These are phyloP conservation scores for Phaffia tasmanica DNA, from an alignment of 768 basidiomycete genomes.

Conservation along the genomic window DNA sequence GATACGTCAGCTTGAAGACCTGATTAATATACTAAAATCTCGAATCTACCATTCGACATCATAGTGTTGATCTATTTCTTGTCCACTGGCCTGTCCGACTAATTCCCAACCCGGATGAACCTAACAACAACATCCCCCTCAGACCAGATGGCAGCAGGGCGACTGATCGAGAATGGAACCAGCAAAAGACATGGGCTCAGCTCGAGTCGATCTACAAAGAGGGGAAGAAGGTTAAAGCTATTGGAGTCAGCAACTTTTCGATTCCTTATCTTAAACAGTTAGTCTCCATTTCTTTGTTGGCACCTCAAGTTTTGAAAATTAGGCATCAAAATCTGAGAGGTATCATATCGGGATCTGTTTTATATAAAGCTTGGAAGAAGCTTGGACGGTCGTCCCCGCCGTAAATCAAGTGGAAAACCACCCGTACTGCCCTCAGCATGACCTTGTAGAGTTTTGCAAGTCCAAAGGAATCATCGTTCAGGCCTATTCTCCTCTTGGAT, in stretches of 20 bases:
- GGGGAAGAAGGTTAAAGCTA: constrained; percentile 13
- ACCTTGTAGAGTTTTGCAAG: constrained; percentile 59
- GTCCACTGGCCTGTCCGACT: constrained; percentile 32
- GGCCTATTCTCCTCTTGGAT: constrained; percentile 74
- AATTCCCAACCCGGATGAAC: constrained; percentile 4
- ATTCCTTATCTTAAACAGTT: constrained; percentile 48
- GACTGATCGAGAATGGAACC: constrained; percentile 28
- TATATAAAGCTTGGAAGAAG: too few relatives aligned
- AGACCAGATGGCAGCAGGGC: constrained; percentile 28
- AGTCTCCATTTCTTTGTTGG: too few relatives aligned
- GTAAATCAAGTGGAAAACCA: constrained; percentile 55
- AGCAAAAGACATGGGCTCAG: constrained; percentile 32
- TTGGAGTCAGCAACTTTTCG: constrained; percentile 74
- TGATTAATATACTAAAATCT: background rate
- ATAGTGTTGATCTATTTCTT: constrained; percentile 15
- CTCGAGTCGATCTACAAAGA: constrained; percentile 29
- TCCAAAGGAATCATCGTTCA: constrained; percentile 61
- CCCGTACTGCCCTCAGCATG: constrained; percentile 37
- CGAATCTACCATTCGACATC: background rate
- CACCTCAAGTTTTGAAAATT: too few relatives aligned
- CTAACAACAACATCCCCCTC: constrained; percentile 10
- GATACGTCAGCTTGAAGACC: background rate
- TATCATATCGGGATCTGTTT: too few relatives aligned
- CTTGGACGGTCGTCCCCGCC: constrained; percentile 61
- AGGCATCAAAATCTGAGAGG: too few relatives aligned